A percentile compares a stretch with the other conserved stretches of the same genome.
Conservation (phyloP, 164 flowering plant genomes). For the Chimonanthus salicifolius region DNA sequence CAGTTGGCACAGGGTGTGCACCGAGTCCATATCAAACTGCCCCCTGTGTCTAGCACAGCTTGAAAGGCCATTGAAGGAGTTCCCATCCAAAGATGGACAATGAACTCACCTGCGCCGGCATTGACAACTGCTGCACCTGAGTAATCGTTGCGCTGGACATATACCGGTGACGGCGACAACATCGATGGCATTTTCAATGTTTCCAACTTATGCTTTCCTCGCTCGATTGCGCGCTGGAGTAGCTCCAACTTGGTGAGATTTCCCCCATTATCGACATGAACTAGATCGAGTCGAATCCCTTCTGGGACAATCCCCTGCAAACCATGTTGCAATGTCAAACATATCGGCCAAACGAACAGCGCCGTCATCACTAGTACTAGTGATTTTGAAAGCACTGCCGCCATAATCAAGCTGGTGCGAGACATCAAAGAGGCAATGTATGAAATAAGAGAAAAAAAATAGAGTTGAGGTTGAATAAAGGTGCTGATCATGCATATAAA, state of each 20-base stretch:
- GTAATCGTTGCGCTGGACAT: not conserved
- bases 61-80: constrained; percentile 45
- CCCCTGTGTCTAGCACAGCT: constrained; percentile 75
- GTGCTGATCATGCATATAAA: too few species aligned
- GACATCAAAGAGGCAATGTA: too few species aligned
- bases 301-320: not conserved
- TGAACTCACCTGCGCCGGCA: constrained; percentile 46
- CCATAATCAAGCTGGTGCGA: too few species aligned
- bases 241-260: constrained; percentile 49
- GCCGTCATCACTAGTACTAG: not conserved
- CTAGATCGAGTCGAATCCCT: constrained; percentile 42
- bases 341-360: constrained; percentile 6
- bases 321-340: constrained; percentile 19
- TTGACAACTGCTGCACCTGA: not conserved
- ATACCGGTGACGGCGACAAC: constrained; percentile 2
- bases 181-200: constrained; percentile 25
- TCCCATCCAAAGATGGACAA: constrained; percentile 58
- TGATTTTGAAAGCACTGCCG: too few species aligned
- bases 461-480: too few species aligned
- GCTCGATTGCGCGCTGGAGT: constrained; percentile 40
- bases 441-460: too few species aligned
- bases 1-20: constrained; percentile 66
- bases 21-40: constrained; percentile 81
- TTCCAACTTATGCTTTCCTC: constrained; percentile 39
- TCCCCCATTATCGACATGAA: constrained; percentile 42